Evolutionary conservation across 768 basidiomycete genomes (phyloP).

Genomic region (Russula ochroleuca): DNA sequence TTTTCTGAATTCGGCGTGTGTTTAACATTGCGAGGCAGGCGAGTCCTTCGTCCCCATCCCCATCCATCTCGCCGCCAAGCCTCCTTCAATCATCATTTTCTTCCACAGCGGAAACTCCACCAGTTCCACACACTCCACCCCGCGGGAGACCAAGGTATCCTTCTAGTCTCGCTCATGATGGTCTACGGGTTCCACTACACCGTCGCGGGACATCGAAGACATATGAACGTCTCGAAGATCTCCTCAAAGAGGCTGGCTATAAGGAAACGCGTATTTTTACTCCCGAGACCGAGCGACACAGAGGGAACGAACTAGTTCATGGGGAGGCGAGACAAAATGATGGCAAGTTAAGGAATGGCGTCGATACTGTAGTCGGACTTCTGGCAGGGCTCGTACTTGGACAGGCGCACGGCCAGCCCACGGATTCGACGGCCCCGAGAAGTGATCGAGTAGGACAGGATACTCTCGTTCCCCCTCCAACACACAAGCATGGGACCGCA

Average conservation of each 20-base stretch:
- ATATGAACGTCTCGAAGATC: conserved; percentile 81
- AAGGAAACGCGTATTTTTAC: conserved; percentile 90
- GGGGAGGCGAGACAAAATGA: conserved; percentile 18
- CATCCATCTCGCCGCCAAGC: conserved; percentile 20
- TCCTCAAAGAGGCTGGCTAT: conserved; percentile 84
- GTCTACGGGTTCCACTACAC: conserved; percentile 62
- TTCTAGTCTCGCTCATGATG: conserved; percentile 43
- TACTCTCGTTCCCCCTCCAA: neutral
- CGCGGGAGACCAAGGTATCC: conserved; percentile 46
- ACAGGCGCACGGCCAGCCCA: conserved; percentile 23
- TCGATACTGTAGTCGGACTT: conserved; percentile 59
- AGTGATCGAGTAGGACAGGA: conserved; percentile 9
- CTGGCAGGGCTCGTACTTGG: conserved; percentile 57
- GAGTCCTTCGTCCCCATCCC: conserved; percentile 5
- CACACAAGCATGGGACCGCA: neutral
- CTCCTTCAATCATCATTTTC: conserved; percentile 23
- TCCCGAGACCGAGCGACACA: conserved; percentile 62
- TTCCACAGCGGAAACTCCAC: conserved; percentile 9
- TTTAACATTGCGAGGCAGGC: conserved; percentile 1
- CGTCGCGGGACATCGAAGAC: conserved; percentile 73
- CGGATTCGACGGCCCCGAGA: conserved; percentile 28
- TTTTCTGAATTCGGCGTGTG: neutral
- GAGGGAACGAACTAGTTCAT: conserved; percentile 30
- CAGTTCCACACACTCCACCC: conserved; percentile 19
- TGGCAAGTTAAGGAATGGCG: conserved; percentile 42